Percentiles rank a stretch among this genome's conserved stretches.
Evolutionary conservation across 2,329 filamentous ascomycete species (phyloP).

Genomic region (Talaromyces sp.): DNA sequence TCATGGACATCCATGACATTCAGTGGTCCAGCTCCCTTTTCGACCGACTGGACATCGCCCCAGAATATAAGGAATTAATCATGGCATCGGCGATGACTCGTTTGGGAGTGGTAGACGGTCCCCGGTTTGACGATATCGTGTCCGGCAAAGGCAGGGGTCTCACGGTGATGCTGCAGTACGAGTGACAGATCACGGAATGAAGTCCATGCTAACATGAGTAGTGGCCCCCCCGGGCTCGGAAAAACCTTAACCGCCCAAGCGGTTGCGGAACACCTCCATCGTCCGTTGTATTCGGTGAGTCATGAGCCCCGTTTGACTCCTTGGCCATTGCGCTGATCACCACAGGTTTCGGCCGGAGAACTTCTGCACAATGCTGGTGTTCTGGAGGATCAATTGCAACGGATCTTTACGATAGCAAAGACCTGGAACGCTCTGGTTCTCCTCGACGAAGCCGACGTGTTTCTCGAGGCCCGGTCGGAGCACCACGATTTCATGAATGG

Average conservation of each 20-base stretch:
- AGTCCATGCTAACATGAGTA: background rate
- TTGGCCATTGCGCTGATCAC: background rate
- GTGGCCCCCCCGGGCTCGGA: constrained; percentile 10
- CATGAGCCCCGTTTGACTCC: background rate
- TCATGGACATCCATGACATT: constrained; percentile 18
- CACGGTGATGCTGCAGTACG: constrained; percentile 3
- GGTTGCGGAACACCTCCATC: constrained; percentile 16
- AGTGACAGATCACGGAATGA: background rate
- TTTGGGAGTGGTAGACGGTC: constrained; percentile 7
- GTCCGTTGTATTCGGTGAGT: constrained; percentile 18
- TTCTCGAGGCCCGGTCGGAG: constrained; percentile 20
- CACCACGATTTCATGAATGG: constrained; percentile 4
- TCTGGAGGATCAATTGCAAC: constrained; percentile 3
- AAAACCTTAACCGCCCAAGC: constrained; percentile 14
- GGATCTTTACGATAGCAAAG: constrained; percentile 1
- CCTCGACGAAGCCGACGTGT: constrained; percentile 46
- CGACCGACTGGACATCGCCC: constrained; percentile 18
- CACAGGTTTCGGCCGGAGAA: constrained; percentile 4
- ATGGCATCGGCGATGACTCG: constrained; percentile 15
- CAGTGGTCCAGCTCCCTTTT: constrained; percentile 15
- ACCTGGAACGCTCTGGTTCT: constrained; percentile 46
- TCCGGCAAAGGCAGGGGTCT: constrained; percentile 2
- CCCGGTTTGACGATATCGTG: constrained; percentile 1
- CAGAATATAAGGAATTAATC: constrained; percentile 18
- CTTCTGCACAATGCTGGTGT: constrained; percentile 7